Conservation (phyloP, 2,329 filamentous ascomycete genomes). For the Endoconidiophora laricicola region DNA sequence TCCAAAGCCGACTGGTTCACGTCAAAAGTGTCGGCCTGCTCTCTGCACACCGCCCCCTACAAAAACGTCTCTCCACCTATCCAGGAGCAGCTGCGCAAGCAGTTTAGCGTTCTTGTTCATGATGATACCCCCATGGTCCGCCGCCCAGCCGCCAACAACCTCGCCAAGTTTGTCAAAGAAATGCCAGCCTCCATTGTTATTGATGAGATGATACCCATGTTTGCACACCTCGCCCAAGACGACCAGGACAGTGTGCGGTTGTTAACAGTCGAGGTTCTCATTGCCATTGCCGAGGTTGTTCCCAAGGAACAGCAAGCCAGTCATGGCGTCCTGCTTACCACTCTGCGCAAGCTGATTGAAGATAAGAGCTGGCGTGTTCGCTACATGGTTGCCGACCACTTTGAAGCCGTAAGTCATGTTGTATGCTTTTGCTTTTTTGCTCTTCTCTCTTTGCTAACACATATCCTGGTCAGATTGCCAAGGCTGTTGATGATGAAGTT, state of each 20-base stretch:
- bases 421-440: not conserved
- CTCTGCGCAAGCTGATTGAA: slow-evolving; percentile 83
- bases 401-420: slow-evolving; percentile 64
- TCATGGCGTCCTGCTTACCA: slow-evolving; percentile 81
- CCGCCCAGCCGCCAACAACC: slow-evolving; percentile 87
- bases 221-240: slow-evolving; percentile 89
- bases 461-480: slow-evolving; percentile 55
- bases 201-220: slow-evolving; percentile 97
- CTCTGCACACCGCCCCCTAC: slow-evolving; percentile 87
- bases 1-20: slow-evolving; percentile 99
- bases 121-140: slow-evolving; percentile 99
- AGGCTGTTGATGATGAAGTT: slow-evolving; percentile 94
- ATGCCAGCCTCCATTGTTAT: slow-evolving; percentile 86
- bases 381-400: slow-evolving; percentile 98
- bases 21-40: slow-evolving; percentile 94
- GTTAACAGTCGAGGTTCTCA: slow-evolving; percentile 89
- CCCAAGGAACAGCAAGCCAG: slow-evolving; percentile 96
- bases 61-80: slow-evolving; percentile 73
- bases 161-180: slow-evolving; percentile 94
- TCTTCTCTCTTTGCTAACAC: not conserved
- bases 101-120: slow-evolving; percentile 85
- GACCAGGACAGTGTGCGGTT: slow-evolving; percentile 96
- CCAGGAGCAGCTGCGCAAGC: slow-evolving; percentile 80
- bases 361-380: slow-evolving; percentile 99
- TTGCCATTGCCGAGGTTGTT: slow-evolving; percentile 90